phyloP scores from a whole-genome alignment of 352 stramenopile genomes.

The Peronospora tabacina region DNA sequence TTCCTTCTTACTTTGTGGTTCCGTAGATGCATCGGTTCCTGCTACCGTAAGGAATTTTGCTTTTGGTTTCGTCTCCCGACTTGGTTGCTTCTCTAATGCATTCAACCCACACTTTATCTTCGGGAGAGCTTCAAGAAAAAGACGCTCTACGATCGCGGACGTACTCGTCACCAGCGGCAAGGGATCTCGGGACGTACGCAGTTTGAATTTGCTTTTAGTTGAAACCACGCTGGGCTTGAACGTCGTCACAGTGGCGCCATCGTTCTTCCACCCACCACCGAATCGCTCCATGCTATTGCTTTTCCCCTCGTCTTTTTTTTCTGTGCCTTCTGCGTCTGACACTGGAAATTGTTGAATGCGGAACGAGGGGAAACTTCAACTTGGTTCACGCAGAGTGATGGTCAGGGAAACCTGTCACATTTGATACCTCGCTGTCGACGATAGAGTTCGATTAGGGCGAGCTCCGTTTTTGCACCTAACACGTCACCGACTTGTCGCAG shows the following conservation, averaged over 20 bases:
- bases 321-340: constrained; percentile 6
- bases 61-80: constrained; percentile 16
- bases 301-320: not conserved
- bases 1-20: constrained; percentile 20
- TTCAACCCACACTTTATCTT: not conserved
- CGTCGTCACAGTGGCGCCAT: not conserved
- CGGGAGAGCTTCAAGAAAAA: not conserved
- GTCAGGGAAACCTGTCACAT: constrained; percentile 27
- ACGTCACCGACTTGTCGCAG: constrained; percentile 31
- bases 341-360: constrained; percentile 26
- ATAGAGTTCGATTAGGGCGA: constrained; percentile 42
- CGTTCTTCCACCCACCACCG: constrained; percentile 5
- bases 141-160: constrained; percentile 1
- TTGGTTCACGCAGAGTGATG: constrained; percentile 29
- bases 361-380: constrained; percentile 23
- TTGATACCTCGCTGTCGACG: constrained; percentile 27
- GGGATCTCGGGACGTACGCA: constrained; percentile 13
- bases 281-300: constrained; percentile 17
- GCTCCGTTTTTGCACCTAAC: constrained; percentile 34
- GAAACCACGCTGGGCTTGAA: not conserved
- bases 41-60: constrained; percentile 11
- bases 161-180: constrained; percentile 19
- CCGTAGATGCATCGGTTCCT: not conserved
- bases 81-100: constrained; percentile 17
- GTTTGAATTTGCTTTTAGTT: constrained; percentile 25